Base-by-base conservation (phyloP, 192 early-diverging fungal species). In the Spizellomyces sp. region DNA sequence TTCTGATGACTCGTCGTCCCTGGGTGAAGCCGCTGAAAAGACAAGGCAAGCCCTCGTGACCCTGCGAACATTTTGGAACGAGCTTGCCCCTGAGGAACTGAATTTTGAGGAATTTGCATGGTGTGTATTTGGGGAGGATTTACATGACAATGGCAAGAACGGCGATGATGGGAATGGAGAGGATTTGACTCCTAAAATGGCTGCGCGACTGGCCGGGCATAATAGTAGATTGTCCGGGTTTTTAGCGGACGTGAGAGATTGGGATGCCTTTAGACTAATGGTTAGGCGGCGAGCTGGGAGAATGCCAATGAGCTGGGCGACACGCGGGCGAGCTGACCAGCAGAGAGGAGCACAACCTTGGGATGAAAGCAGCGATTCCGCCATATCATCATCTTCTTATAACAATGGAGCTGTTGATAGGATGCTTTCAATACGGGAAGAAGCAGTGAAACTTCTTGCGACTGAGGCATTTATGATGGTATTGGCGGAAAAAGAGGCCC, bases 201-300 rank as follows among this genome's bases (percentile, higher is more conserved):
- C 65, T 10, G 52, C 56, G 14, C 56, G 66, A 52, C 58, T 75
- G 36, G 65, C 73, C 17, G 60, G 66, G 0, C 67, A 48, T 17
- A 56, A 65, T 15, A 59, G 41, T 17, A 65, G 57, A 47, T 62
- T 75, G 60, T 67, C 73, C 41, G 65, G 56, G 9, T 76, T 76
- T 58, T 56, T 76, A 21, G 75, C 75, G 8, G 75, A 76, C 48
- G 69, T 76, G 4, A 15, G 75, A n/a, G 75, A 76, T 55, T 76
- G 75, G 75, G 75, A 76, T 43, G 75, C 75, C 7, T 76, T 71
- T 41, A 43, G 75, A 43, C 47, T 76, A 46, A 21, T 76, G 61
- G 70, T 71, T 15, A 58, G 70, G n/a, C 50, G 75, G 46, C 68
- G 64, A 19, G 46, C 70, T 5, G 70, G 70, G 6, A 7, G 70